A percentile compares a stretch with the other conserved stretches of the same genome.
phyloP scores from a whole-genome alignment of 2,329 filamentous ascomycete species.

The Diaporthe australafricana region DNA sequence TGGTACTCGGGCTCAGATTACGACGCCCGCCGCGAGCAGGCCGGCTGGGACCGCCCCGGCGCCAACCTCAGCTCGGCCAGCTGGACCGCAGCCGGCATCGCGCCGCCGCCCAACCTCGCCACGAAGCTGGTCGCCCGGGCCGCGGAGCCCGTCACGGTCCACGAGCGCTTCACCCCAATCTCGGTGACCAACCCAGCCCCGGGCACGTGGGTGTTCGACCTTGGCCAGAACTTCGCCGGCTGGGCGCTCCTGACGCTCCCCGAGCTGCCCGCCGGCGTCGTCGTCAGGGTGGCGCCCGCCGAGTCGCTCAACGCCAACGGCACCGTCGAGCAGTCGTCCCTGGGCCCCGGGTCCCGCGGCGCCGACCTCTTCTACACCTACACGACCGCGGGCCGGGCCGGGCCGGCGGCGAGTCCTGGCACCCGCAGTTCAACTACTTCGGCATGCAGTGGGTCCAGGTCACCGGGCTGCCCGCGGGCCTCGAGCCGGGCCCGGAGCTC shows the following conservation, averaged over 20 bases:
- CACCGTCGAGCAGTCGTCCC: conserved; percentile 28
- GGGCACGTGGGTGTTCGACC: conserved; percentile 33
- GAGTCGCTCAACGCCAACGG: conserved; percentile 35
- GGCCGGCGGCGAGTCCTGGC: conserved; percentile 29
- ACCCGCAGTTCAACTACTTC: conserved; percentile 30
- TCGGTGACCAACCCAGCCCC: conserved; percentile 30
- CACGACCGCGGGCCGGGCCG: conserved; percentile 27
- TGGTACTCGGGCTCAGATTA: conserved; percentile 34
- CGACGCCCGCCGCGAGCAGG: conserved; percentile 23
- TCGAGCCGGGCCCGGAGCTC: neutral
- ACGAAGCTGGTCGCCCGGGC: conserved; percentile 33
- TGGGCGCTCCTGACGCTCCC: conserved; percentile 31
- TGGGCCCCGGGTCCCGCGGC: neutral
- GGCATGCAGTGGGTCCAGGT: conserved; percentile 36
- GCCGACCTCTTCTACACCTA: neutral
- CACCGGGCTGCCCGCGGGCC: conserved; percentile 25
- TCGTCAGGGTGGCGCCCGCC: conserved; percentile 24
- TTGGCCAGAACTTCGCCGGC: conserved; percentile 34
- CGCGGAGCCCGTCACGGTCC: conserved; percentile 30
- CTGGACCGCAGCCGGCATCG: conserved; percentile 31
- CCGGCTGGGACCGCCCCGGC: conserved; percentile 21
- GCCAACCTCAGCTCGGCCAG: conserved; percentile 15
- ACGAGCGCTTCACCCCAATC: conserved; percentile 25
- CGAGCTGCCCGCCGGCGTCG: conserved; percentile 30
- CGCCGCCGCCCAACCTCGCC: conserved; percentile 31